Conservation (phyloP, 2,329 filamentous ascomycete genomes). For the Endoconidiophora polonica region DNA sequence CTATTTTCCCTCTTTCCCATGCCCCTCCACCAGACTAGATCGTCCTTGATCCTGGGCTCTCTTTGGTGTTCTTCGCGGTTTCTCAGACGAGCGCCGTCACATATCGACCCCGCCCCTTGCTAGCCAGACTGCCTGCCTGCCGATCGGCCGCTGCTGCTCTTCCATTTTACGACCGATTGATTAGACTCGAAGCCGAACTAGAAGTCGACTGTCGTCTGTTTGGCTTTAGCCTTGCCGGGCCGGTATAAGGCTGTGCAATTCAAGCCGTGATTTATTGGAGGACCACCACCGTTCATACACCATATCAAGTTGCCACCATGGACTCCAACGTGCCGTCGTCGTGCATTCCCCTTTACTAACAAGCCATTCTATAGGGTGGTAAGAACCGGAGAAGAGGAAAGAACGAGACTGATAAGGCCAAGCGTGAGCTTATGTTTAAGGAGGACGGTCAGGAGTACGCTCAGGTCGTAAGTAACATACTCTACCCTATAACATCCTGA, state of each 20-base stretch:
- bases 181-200: too few species aligned
- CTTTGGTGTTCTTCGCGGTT: too few species aligned
- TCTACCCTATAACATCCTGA: background rate
- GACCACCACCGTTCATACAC: too few species aligned
- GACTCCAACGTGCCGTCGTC: too few species aligned
- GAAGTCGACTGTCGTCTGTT: background rate
- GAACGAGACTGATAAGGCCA: slow-evolving; percentile 98
- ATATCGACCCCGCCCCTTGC: too few species aligned
- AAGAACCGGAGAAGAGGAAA: slow-evolving; percentile 98
- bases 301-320: background rate
- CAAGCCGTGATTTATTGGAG: background rate
- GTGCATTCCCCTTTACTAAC: background rate
- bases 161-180: too few species aligned
- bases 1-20: background rate
- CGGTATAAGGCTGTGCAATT: background rate
- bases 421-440: slow-evolving; percentile 97
- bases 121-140: too few species aligned
- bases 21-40: background rate
- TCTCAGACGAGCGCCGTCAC: too few species aligned
- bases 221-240: background rate
- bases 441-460: slow-evolving; percentile 71
- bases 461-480: slow-evolving; percentile 14
- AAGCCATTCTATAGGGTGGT: slow-evolving; percentile 50
- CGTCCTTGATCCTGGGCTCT: too few species aligned
- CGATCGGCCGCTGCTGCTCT: too few species aligned